These are phyloP conservation scores for Penicillium verrucosum DNA, from an alignment of 2,329 filamentous ascomycete genomes.

Conservation along the genomic window DNA sequence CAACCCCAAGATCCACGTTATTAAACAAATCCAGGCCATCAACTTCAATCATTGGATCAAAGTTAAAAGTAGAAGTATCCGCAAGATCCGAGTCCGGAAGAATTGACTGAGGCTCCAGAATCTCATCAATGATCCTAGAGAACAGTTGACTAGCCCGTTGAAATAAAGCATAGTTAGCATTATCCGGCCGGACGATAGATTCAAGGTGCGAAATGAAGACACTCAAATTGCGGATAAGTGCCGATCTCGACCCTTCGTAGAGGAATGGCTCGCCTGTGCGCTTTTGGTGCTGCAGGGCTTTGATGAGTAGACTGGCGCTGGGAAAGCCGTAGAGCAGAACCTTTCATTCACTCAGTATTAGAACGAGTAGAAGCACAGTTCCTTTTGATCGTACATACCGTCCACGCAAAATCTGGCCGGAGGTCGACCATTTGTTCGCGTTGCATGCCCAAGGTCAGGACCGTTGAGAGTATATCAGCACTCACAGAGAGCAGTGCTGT, in stretches of 20 bases:
- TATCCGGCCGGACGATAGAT: slow-evolving; percentile 31
- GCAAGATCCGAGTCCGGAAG: background rate
- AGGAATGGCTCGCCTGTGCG: slow-evolving; percentile 30
- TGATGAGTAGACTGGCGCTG: slow-evolving; percentile 26
- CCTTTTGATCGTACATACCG: slow-evolving; percentile 7
- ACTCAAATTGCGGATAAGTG: slow-evolving; percentile 39
- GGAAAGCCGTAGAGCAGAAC: slow-evolving; percentile 27
- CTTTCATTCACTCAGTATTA: slow-evolving; percentile 1
- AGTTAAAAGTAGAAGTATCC: background rate
- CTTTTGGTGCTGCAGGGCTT: slow-evolving; percentile 24
- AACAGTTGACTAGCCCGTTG: slow-evolving; percentile 20
- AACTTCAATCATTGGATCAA: slow-evolving; percentile 12
- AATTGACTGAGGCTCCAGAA: slow-evolving; percentile 19
- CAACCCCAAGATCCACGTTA: slow-evolving; percentile 20
- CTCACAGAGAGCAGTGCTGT: slow-evolving; percentile 21
- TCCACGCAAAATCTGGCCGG: slow-evolving; percentile 22
- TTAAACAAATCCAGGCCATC: slow-evolving; percentile 23
- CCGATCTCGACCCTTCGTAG: slow-evolving; percentile 30
- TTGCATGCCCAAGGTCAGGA: slow-evolving; percentile 21
- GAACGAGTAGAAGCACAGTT: background rate
- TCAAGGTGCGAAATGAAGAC: slow-evolving; percentile 43
- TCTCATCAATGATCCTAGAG: slow-evolving; percentile 27
- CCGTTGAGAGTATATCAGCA: slow-evolving; percentile 23
- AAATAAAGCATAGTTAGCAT: slow-evolving; percentile 28
- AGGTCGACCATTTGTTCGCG: slow-evolving; percentile 25